These are phyloP conservation scores for Penicillium arizonense DNA, from an alignment of 495 filamentous ascomycete genomes.

Conservation along the genomic window DNA sequence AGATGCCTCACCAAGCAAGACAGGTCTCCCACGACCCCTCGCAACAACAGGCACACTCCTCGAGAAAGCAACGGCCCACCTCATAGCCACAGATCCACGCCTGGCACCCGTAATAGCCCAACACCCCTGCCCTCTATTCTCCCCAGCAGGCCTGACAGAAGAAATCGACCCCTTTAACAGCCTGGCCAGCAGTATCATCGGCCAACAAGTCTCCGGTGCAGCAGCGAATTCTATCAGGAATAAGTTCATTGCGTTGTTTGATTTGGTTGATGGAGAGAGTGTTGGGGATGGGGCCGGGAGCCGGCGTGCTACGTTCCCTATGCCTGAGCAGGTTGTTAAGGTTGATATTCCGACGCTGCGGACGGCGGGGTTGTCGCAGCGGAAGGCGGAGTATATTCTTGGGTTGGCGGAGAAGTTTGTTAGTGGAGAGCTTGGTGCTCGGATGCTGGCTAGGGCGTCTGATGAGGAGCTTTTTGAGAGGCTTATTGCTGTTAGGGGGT, in stretches of 20 bases:
- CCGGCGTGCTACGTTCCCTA: constrained; percentile 59
- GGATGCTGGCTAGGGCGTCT: constrained; percentile 69
- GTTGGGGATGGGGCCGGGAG: constrained; percentile 9
- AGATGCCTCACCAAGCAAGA: constrained; percentile 59
- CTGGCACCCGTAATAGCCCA: constrained; percentile 70
- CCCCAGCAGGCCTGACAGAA: constrained; percentile 77
- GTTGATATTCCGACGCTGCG: constrained; percentile 63
- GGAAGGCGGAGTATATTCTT: constrained; percentile 92
- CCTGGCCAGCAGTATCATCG: constrained; percentile 82
- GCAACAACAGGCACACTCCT: constrained; percentile 73
- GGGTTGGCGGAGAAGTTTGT: constrained; percentile 82
- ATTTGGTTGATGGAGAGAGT: constrained; percentile 22
- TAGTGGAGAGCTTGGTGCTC: constrained; percentile 67
- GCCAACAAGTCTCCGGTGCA: constrained; percentile 91
- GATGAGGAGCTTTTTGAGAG: constrained; percentile 84
- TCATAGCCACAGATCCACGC: constrained; percentile 72
- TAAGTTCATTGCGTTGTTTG: constrained; percentile 81
- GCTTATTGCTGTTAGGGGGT: constrained; percentile 79
- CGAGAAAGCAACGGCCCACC: constrained; percentile 72
- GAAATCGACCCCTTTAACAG: constrained; percentile 83
- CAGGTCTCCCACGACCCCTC: constrained; percentile 42
- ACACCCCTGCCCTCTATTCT: constrained; percentile 77
- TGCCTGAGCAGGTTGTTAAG: constrained; percentile 65
- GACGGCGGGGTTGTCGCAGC: constrained; percentile 81
- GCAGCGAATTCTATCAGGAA: constrained; percentile 84